Base-by-base conservation (phyloP, 352 stramenopile species). In the Phytophthora sansomeana region DNA sequence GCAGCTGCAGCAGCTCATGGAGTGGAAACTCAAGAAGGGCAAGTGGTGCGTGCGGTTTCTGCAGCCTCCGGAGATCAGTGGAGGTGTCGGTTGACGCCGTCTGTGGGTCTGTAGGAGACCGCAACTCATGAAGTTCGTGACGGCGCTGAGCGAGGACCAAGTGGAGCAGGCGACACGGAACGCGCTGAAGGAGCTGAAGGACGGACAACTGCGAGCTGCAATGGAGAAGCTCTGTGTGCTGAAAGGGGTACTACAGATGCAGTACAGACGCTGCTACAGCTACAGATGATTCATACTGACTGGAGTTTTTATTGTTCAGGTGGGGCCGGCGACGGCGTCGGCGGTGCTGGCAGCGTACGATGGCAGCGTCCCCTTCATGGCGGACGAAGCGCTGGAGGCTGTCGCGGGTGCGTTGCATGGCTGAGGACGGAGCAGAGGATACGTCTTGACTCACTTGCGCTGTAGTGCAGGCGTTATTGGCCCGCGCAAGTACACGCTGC, bases 11-110 rank as follows among this genome's bases (percentile, higher is more conserved):
- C 67, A 77, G 41, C 73, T 95, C 41, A 90, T 95, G 84, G 62
- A 92, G 56, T 95, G 86, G 86, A 95, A 93, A 63, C 81, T 95
- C 39, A 91, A 84, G 63, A 95, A 93, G 54, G 86, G 84, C 39
- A 95, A 95, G 72, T 95, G 84, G 86, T 92, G 47, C 21, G 67
- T 71, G 30, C 11, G 21, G 21, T 42, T 19, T 4, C 51, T 32
- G 28, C 0, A 24, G n/a, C 21, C 28, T n/a, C 29, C 14, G 4
- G 44, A 3, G 39, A n/a, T 26, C 16, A 1, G 0, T 44, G 10
- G 13, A 52, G 10, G 7, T 24, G 44, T 14, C 24, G 59, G 58
- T 68, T 68, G 50, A 68, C 48, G 29, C 30, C 52, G 35, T 35
- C 47, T 14, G 62, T 33, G 17, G 58, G 19, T 8, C 9, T 30